Evolutionary conservation across 2,329 filamentous ascomycete genomes (phyloP), one percentile per base, ranked within the genome.

Genomic region (Lecanosticta acicola): DNA sequence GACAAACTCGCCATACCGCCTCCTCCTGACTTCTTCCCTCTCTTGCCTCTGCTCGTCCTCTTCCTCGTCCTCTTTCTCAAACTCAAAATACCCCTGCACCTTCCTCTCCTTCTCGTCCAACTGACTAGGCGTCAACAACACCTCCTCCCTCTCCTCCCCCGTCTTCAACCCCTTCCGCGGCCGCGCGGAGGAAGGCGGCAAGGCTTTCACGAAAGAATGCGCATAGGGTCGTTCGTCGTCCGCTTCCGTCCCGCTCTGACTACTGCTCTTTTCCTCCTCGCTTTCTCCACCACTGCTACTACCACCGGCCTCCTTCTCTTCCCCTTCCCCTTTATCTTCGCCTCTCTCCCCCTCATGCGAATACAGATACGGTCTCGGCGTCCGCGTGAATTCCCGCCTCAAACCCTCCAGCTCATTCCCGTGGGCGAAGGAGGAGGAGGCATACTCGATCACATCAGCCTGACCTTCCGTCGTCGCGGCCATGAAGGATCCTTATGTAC

Each of bases 161-260:
- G 79, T 83, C 49, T 84, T 78, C 39, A 95, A 67, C 5, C 89
- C 90, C 68, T 95, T 96, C 62, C 85, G 83, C 24, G 80, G 74
- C 50, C 81, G 78, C 7, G 76, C 57, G n/a, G 77, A 83, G 2
- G 90, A 86, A 2, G 90, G 87, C 1, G 91, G 90, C 17, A 96
- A 71, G 0, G 89, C 85, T 64, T 85, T 93, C 46, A 95, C 73
- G 56, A 91, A 83, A 11, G 5, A n/a, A n/a, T n/a, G n/a, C n/a
- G n/a, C 11, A 3, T 9, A 70, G 66, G 35, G 74, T 53, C 90
- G 85, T 11, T 29, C 24, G 69, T 97, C 91, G 60, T 96, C 91
- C 32, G 91, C 91, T 64, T 97, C 91, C 14, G 90, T 94, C 18
- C 91, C 91, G 64, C 89, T 95, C 57, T 95, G 90, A 65, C 87